Conservation (phyloP, 768 basidiomycete species). For the Cystofilobasidium capitatum region DNA sequence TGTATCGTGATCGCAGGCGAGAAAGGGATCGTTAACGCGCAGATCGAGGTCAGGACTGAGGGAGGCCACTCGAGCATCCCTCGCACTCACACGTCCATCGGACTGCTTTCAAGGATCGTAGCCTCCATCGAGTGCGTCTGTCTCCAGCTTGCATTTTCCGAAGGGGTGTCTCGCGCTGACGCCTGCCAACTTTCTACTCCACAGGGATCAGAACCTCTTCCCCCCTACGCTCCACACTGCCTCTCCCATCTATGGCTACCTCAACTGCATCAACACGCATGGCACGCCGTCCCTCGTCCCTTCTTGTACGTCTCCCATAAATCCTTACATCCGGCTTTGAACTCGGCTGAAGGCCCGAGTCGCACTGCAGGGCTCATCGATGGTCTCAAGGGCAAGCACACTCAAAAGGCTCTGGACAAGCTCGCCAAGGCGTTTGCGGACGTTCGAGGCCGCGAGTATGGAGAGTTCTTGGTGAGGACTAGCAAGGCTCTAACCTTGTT, state of each 20-base stretch:
- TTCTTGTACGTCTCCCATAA: neutral
- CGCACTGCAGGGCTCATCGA: constrained; percentile 20
- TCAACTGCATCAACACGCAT: constrained; percentile 20
- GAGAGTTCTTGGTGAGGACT: constrained; percentile 23
- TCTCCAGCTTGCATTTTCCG: neutral
- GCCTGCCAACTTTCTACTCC: neutral
- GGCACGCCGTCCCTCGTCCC: constrained; percentile 21
- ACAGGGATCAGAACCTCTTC: constrained; percentile 24
- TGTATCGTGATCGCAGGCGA: neutral
- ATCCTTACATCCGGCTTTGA: neutral
- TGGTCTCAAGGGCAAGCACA: constrained; percentile 20
- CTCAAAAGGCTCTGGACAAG: constrained; percentile 18
- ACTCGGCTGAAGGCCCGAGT: too few species aligned
- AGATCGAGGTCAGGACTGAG: constrained; percentile 20
- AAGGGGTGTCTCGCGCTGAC: neutral
- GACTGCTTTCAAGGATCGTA: constrained; percentile 16
- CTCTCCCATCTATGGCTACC: constrained; percentile 24
- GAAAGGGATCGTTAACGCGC: constrained; percentile 21
- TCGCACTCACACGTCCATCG: constrained; percentile 20
- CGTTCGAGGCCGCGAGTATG: constrained; percentile 9
- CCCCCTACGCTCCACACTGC: constrained; percentile 21
- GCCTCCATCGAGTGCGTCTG: constrained; percentile 17
- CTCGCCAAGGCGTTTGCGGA: constrained; percentile 17
- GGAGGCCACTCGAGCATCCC: constrained; percentile 19
- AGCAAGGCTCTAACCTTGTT: constrained; percentile 20